Evolutionary conservation across 257 asterid species (phyloP), one percentile per base, ranked within the genome.

Genomic region (Rubia yunnanensis): DNA sequence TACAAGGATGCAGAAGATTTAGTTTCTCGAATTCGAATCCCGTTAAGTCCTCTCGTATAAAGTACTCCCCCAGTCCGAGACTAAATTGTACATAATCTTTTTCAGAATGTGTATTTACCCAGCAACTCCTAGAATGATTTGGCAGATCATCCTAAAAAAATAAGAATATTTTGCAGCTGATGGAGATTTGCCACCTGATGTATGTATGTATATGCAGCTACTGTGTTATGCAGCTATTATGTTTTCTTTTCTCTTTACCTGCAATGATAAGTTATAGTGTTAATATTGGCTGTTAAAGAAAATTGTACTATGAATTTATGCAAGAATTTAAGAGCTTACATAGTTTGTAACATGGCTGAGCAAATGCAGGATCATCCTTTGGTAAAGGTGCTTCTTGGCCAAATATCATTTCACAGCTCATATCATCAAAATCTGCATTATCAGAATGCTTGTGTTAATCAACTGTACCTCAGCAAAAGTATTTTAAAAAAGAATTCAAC

Each of bases 371-470:
- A 74, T 90, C 99, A 41, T 72, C 46, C 10, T 78, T 55, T 72
- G 77, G 76, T 24, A 81, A 68, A 11, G 92, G 96, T 66, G 99
- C 90, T 53, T 84, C 94, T 76, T 78, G 79, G 11, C 99, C 99
- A 70, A 86, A 92, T 83, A 76, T 86, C 94, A 92, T 89, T 60
- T 89, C 90, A 63, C 99, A 92, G 70, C 99, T 92, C 97, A 86
- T 88, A 73, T 92, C 96, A 56, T 87, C 96, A 82, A 89, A 92
- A 80, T 92, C 99, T 92, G 88, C 81, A 54, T 26, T n/a, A 41
- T 31, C 73, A 72, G 71, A 32, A 32, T 50, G 38, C 27, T 39
- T 20, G 22, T n/a, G 55, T 67, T 7, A 58, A 44, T 34, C 60
- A 32, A 20, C 50, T 32, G 48, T 53, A 41, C 2, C 49, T 41